Evolutionary conservation across 2,329 filamentous ascomycete species (phyloP), one percentile per base, ranked within the genome.

Genomic region (Lasiodiplodia gonubiensis): DNA sequence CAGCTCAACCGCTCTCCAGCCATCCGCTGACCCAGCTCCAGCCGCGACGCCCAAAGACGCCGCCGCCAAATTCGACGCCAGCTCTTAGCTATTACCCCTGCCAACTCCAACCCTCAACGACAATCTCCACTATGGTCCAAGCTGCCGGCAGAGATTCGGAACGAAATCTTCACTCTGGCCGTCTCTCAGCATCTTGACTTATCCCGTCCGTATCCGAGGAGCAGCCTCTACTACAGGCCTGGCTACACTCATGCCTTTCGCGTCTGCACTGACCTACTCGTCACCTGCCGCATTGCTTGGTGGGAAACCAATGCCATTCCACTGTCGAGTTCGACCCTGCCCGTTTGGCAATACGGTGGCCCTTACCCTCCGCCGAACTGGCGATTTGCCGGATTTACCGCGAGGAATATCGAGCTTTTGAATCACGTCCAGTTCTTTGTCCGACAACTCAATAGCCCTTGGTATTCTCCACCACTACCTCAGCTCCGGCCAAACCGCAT

Each of bases 251-350:
- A 75, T 61, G 72, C 72, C 10, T 70, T 68, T n/a, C 71, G 64
- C 68, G 72, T 77, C 21, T 65, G 76, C 53, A 78, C 72, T 3
- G 30, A 70, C 3, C 72, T 82, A 18, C 74, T 82, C 0, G 73
- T 69, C 21, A 80, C 80, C 6, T 82, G 80, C 61, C 76, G 79
- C 6, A 71, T 75, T 1, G 69, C 79, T 27, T 82, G 81, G 69
- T 71, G 69, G 21, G 80, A 82, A 68, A 77, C 79, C 0, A 74
- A 73, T 6, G 67, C 74, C 2, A 75, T 81, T 2, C 79, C 79
- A 1, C 51, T 79, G 2, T 67, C 70, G 23, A 74, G 72, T 49
- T 64, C 74, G 0, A 77, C 75, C 6, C 39, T 66, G 8, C 52
- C 64, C 21, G 33, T 66, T n/a, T 66, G 64, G 64, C 37, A 65